Base-by-base conservation (phyloP, 768 basidiomycete species). In the Agaricus bisporus region DNA sequence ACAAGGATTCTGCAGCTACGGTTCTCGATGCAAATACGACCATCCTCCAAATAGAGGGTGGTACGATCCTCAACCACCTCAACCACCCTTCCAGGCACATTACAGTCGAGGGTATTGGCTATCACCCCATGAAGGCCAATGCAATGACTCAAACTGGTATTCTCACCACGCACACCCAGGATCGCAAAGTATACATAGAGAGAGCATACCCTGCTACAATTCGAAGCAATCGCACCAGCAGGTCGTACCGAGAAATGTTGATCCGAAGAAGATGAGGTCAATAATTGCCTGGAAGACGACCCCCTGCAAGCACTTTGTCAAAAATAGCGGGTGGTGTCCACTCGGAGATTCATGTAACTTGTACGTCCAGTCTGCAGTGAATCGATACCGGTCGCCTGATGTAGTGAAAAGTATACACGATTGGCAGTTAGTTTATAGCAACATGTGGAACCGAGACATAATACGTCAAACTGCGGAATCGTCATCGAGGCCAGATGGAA, bases 271-370 rank as follows among this genome's bases (percentile, higher is more conserved):
- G 32, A 56, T 48, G 41, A 36, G 44, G 5, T 46, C 55, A 9
- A 58, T 55, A 15, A 61, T 61, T 43, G 55, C 58, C 28, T 69
- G 68, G 62, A 69, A 68, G 51, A 76, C 68, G 22, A 61, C 66
- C 9, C 68, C 73, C 5, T 78, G 73, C 58, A 67, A 68, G 48
- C 70, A 73, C 56, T 75, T 72, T 60, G 57, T 70, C 47, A 70
- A 71, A 49, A 71, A 72, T 58, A 62, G 66, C 18, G 73, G 73
- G 1, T 69, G 68, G 69, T 78, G 75, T 59, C 75, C 72, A 3
- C 60, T 68, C 12, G 75, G 73, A 14, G 66, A 70, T 35, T 58
- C 64, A 6, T 78, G 73, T 57, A 68, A 61, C 55, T 74, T 76
- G 77, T 76, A 61, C 59, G 73, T 61, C 5, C 48, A 4, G 36